phyloP scores from a whole-genome alignment of 2,329 filamentous ascomycete species.

The Cordyceps fumosorosea region DNA sequence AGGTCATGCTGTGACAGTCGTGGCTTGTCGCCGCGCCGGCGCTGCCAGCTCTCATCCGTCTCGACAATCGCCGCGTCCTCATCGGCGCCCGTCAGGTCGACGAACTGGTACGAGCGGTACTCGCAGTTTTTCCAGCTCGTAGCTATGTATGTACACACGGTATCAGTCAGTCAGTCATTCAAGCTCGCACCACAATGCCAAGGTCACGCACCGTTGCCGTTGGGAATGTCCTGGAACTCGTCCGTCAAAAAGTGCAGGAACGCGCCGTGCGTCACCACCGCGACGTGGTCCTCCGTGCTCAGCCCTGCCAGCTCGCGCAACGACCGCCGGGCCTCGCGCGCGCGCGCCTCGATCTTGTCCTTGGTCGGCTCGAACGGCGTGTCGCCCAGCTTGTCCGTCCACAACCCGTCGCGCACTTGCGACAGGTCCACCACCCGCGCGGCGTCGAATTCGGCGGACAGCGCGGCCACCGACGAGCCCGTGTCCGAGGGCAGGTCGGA shows the following conservation, averaged over 20 bases:
- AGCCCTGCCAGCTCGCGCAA: constrained; percentile 39
- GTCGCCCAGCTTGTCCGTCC: constrained; percentile 59
- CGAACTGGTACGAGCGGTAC: constrained; percentile 61
- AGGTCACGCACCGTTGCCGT: constrained; percentile 31
- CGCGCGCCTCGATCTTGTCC: constrained; percentile 52
- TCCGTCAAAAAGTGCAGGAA: constrained; percentile 80
- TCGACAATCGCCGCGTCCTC: constrained; percentile 41
- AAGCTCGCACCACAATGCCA: too few species aligned
- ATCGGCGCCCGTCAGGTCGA: constrained; percentile 43
- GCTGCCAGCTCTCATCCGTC: constrained; percentile 41
- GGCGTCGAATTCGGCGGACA: constrained; percentile 56
- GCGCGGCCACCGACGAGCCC: constrained; percentile 50
- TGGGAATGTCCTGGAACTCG: constrained; percentile 61
- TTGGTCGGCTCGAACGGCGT: constrained; percentile 40
- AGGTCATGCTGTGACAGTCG: constrained; percentile 41
- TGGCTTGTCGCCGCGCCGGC: constrained; percentile 34
- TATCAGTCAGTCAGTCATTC: neutral
- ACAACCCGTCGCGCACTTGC: constrained; percentile 51
- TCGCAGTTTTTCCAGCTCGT: constrained; percentile 73
- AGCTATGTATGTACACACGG: constrained; percentile 33
- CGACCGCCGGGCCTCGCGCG: constrained; percentile 52
- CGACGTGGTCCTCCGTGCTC: constrained; percentile 53
- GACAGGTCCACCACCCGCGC: constrained; percentile 57
- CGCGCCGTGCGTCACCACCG: constrained; percentile 75
- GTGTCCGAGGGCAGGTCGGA: constrained; percentile 69